Evolutionary conservation across 306 rosid genomes (phyloP).

Genomic region (Trifolium pratense): DNA sequence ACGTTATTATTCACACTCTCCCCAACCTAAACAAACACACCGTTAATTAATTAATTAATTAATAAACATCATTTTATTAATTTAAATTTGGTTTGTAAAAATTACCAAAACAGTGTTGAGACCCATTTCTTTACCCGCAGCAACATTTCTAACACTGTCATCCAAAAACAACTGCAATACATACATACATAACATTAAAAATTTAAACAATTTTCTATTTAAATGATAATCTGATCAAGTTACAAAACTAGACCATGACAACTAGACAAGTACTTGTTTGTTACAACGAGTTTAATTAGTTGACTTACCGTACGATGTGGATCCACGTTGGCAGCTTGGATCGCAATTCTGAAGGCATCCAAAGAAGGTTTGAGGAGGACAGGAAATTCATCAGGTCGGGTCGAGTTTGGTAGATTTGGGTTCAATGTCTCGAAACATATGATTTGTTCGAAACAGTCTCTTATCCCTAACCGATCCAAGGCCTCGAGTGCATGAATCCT

Average conservation of each 20-base stretch:
- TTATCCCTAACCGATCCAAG: conserved; percentile 63
- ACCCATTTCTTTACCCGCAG: conserved; percentile 75
- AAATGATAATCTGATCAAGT: not conserved
- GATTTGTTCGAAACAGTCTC: conserved; percentile 73
- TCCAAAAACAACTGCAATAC: conserved; percentile 75
- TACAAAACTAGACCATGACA: conserved; percentile 4
- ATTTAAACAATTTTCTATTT: not conserved
- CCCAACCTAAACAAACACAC: conserved; percentile 63
- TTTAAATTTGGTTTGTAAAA: not conserved
- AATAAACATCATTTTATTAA: not conserved
- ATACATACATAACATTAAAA: not conserved
- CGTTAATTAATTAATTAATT: not conserved
- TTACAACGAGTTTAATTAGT: not conserved
- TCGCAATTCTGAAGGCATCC: conserved; percentile 66
- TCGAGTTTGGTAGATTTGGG: conserved; percentile 66
- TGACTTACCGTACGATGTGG: conserved; percentile 69
- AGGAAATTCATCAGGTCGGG: conserved; percentile 73
- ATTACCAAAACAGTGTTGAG: conserved; percentile 79
- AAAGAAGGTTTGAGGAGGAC: conserved; percentile 77
- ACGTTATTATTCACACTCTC: conserved; percentile 54
- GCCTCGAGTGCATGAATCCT: conserved; percentile 67
- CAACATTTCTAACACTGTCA: conserved; percentile 67
- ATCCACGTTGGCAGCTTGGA: conserved; percentile 61
- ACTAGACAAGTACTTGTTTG: not conserved
- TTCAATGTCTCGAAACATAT: conserved; percentile 88